A percentile compares a stretch with the other conserved stretches of the same genome.
phyloP scores from a whole-genome alignment of 257 asterid genomes.

The Sherardia arvensis region DNA sequence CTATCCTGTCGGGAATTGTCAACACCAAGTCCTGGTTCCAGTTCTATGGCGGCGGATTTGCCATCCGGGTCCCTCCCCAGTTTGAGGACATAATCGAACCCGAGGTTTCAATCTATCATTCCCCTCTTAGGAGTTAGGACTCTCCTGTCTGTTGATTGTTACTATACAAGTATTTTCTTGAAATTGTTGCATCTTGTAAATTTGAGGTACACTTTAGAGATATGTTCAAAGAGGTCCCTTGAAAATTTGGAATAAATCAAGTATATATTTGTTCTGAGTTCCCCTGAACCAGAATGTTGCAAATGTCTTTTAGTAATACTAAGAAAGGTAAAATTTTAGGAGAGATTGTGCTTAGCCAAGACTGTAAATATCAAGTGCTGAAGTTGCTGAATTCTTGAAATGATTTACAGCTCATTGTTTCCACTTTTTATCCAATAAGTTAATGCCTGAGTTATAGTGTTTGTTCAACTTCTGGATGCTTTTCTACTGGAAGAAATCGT shows the following conservation, averaged over 20 bases:
- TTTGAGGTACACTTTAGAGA: too few relatives aligned
- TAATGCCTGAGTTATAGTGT: neutral
- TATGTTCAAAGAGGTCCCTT: too few relatives aligned
- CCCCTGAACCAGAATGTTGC: too few relatives aligned
- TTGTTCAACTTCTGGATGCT: neutral
- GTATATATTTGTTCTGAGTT: too few relatives aligned
- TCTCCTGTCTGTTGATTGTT: neutral
- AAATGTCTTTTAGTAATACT: too few relatives aligned
- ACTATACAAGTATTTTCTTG: too few relatives aligned
- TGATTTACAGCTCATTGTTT: neutral
- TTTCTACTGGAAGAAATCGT: neutral
- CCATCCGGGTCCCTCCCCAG: constrained; percentile 83
- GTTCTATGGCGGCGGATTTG: constrained; percentile 78
- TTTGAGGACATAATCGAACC: constrained; percentile 77
- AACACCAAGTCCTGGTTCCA: constrained; percentile 87
- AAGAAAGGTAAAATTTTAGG: neutral
- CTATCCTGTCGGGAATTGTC: constrained; percentile 65
- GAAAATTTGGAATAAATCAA: too few relatives aligned
- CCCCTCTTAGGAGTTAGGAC: neutral
- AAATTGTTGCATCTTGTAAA: too few relatives aligned
- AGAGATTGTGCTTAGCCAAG: neutral
- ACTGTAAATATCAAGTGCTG: neutral
- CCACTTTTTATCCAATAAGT: neutral
- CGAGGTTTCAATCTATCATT: constrained; percentile 36
- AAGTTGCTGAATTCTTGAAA: neutral